Evolutionary conservation across 176 grass and related monocot genomes (phyloP).

Genomic region (Avena sativa): DNA sequence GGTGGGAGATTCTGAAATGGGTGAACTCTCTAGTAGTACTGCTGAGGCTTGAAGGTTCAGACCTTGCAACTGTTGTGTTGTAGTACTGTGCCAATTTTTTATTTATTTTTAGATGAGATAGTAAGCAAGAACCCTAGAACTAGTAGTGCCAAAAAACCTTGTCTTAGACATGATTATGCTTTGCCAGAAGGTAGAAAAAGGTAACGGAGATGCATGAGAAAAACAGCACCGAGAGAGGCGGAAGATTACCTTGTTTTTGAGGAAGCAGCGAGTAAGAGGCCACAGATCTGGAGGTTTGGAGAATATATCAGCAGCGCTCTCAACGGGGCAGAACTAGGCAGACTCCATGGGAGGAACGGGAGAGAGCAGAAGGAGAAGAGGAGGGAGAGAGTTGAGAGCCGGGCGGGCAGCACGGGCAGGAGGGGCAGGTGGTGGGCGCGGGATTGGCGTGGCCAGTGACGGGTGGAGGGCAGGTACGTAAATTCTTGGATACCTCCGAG

Average conservation of each 20-base stretch:
- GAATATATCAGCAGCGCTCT: conserved; percentile 13
- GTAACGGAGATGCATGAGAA: background rate
- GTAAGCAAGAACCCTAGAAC: background rate
- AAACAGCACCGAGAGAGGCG: background rate
- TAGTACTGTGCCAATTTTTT: too few relatives aligned
- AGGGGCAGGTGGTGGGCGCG: conserved; percentile 52
- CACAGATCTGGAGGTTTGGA: conserved; percentile 52
- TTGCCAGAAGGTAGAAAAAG: background rate
- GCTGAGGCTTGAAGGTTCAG: background rate
- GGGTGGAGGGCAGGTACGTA: conserved; percentile 29
- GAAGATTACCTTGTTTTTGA: conserved; percentile 37
- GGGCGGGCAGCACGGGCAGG: conserved; percentile 66
- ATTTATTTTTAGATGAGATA: too few relatives aligned
- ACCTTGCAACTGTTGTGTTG: background rate
- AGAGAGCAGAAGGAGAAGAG: conserved; percentile 25
- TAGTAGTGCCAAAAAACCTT: background rate
- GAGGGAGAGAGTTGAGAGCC: conserved; percentile 26
- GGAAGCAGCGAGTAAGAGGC: background rate
- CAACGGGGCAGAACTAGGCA: conserved; percentile 44
- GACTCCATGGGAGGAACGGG: conserved; percentile 37
- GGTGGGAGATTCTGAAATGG: conserved; percentile 23
- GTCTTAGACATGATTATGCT: background rate
- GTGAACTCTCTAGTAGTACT: background rate
- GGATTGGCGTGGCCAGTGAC: conserved; percentile 33
- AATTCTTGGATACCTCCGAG: background rate